A percentile compares a stretch with the other conserved stretches of the same genome.
Evolutionary conservation across 345 rosid genomes (phyloP).

Genomic region (Populus alba): DNA sequence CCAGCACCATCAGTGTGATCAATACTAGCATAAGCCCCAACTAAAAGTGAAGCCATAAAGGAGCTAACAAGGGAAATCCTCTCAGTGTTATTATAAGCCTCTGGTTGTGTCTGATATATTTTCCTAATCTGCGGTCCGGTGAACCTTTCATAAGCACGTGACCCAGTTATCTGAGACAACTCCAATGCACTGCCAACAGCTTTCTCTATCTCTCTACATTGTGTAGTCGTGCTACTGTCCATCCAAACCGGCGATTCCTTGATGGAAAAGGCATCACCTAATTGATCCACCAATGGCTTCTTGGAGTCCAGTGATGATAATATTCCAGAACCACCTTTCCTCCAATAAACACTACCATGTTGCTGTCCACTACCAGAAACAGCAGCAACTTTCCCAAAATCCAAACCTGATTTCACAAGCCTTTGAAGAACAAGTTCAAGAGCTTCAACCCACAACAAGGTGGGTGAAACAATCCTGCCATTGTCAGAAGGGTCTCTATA

Average conservation of each 20-base stretch:
- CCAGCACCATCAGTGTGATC: slow-evolving; percentile 93
- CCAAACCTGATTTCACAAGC: slow-evolving; percentile 49
- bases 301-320: slow-evolving; percentile 54
- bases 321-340: slow-evolving; percentile 49
- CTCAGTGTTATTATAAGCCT: slow-evolving; percentile 59
- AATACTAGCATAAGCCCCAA: slow-evolving; percentile 75
- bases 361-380: slow-evolving; percentile 96
- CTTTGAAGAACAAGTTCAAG: slow-evolving; percentile 71
- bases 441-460: slow-evolving; percentile 98
- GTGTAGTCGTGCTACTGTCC: slow-evolving; percentile 80
- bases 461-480: slow-evolving; percentile 88
- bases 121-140: slow-evolving; percentile 90
- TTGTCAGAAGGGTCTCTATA: slow-evolving; percentile 58
- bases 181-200: slow-evolving; percentile 87
- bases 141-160: slow-evolving; percentile 74
- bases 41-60: slow-evolving; percentile 75
- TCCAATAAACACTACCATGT: slow-evolving; percentile 98
- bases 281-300: slow-evolving; percentile 57
- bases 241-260: slow-evolving; percentile 91
- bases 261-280: slow-evolving; percentile 58
- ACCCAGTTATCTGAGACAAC: slow-evolving; percentile 68
- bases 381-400: slow-evolving; percentile 68
- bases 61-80: slow-evolving; percentile 94
- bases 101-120: slow-evolving; percentile 47
- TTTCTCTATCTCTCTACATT: slow-evolving; percentile 85